Evolutionary conservation across 169 alveolate genomes (phyloP).

Genomic region (Condylostoma magnum): DNA sequence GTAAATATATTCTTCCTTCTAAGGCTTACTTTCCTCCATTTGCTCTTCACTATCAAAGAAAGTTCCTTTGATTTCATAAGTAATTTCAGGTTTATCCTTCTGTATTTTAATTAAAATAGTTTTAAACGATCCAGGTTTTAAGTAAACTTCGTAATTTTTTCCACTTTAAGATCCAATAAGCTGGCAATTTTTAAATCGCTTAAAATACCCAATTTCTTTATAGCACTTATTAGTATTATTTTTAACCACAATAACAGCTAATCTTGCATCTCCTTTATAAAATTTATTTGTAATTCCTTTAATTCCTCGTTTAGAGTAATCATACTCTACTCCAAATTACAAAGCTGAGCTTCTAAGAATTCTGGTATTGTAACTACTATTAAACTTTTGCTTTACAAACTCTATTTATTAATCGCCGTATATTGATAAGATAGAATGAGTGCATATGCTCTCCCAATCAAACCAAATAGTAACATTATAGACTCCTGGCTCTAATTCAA

Average conservation of each 20-base stretch:
- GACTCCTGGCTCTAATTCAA: too few relatives aligned
- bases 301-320: not conserved
- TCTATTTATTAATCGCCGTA: constrained; percentile 44
- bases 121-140: constrained; percentile 35
- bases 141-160: constrained; percentile 13
- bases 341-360: not conserved
- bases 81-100: too few relatives aligned
- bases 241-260: constrained; percentile 5
- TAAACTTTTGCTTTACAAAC: constrained; percentile 14
- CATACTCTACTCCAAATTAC: not conserved
- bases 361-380: not conserved
- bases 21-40: too few relatives aligned
- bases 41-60: too few relatives aligned
- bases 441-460: too few relatives aligned
- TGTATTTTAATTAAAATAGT: too few relatives aligned
- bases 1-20: too few relatives aligned
- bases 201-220: constrained; percentile 12
- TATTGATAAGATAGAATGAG: constrained; percentile 41
- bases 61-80: too few relatives aligned
- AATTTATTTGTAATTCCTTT: not conserved
- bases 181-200: constrained; percentile 8
- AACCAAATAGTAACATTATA: too few relatives aligned
- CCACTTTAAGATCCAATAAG: constrained; percentile 25
- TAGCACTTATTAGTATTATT: constrained; percentile 4
- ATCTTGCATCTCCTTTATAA: constrained; percentile 17